Conservation (phyloP, 2,329 filamentous ascomycete genomes). For the Nectriaceae sp. region DNA sequence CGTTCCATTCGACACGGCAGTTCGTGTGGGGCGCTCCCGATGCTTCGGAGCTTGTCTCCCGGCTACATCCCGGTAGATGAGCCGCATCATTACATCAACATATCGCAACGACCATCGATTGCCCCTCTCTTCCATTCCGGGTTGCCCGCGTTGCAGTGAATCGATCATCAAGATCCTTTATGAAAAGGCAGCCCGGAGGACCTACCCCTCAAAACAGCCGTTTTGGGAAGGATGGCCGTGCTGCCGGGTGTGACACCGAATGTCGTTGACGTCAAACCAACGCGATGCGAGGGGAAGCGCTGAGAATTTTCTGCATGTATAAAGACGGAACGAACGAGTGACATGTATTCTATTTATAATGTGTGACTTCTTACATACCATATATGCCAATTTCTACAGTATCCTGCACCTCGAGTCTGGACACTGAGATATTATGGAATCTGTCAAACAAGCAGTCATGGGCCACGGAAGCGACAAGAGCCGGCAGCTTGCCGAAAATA, state of each 20-base stretch:
- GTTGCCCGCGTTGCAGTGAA: too few species aligned
- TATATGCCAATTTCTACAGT: too few species aligned
- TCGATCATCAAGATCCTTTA: too few species aligned
- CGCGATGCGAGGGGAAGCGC: slow-evolving; percentile 1
- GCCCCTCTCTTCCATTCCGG: too few species aligned
- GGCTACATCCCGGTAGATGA: background rate
- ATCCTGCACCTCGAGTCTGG: too few species aligned
- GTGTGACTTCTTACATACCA: too few species aligned
- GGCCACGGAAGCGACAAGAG: slow-evolving; percentile 54
- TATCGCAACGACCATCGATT: background rate
- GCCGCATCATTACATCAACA: background rate
- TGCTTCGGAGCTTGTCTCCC: background rate
- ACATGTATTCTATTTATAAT: too few species aligned
- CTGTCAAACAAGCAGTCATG: slow-evolving; percentile 42
- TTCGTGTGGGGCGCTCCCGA: background rate
- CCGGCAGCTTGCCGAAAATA: slow-evolving; percentile 60
- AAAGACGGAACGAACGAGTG: background rate
- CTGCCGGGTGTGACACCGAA: background rate
- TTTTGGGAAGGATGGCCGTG: slow-evolving; percentile 4
- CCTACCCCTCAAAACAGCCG: too few species aligned
- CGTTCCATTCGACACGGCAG: background rate
- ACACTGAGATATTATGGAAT: too few species aligned
- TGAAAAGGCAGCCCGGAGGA: too few species aligned
- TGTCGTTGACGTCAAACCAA: slow-evolving; percentile 25
- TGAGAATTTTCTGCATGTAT: background rate